These are phyloP conservation scores for Rosa multiflora DNA, from an alignment of 306 rosid species.

Conservation along the genomic window DNA sequence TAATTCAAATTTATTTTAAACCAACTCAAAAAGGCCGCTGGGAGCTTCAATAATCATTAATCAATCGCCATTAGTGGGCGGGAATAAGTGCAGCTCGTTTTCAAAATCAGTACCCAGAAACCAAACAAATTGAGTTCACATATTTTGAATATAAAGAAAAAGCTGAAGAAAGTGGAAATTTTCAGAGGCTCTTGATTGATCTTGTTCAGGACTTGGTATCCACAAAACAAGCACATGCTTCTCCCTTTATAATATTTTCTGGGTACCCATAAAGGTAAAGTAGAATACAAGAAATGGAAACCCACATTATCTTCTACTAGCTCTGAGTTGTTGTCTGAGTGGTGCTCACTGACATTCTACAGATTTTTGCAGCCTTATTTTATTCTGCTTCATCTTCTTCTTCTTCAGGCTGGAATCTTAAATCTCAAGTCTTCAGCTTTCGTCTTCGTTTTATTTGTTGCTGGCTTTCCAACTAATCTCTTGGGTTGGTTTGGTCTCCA, in stretches of 20 bases:
- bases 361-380: conserved; percentile 36
- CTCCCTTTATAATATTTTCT: neutral
- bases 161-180: conserved; percentile 47
- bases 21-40: neutral
- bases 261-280: conserved; percentile 29
- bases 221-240: conserved; percentile 53
- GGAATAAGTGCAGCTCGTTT: neutral
- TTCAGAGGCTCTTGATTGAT: conserved; percentile 1
- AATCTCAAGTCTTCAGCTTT: conserved; percentile 31
- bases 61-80: conserved; percentile 8
- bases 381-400: neutral
- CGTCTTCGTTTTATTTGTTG: conserved; percentile 28
- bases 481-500: conserved; percentile 32
- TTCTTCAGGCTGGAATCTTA: conserved; percentile 21
- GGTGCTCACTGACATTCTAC: conserved; percentile 40
- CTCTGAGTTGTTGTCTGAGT: conserved; percentile 26
- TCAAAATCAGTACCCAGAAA: neutral
- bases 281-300: conserved; percentile 42
- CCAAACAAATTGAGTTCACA: neutral
- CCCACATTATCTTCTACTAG: conserved; percentile 27
- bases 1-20: neutral
- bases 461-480: conserved; percentile 27
- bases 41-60: neutral
- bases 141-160: conserved; percentile 26
- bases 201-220: conserved; percentile 31